Percentiles rank a stretch among this genome's conserved stretches.
phyloP scores from a whole-genome alignment of 495 filamentous ascomycete genomes.

The Annulohypoxylon moriforme region DNA sequence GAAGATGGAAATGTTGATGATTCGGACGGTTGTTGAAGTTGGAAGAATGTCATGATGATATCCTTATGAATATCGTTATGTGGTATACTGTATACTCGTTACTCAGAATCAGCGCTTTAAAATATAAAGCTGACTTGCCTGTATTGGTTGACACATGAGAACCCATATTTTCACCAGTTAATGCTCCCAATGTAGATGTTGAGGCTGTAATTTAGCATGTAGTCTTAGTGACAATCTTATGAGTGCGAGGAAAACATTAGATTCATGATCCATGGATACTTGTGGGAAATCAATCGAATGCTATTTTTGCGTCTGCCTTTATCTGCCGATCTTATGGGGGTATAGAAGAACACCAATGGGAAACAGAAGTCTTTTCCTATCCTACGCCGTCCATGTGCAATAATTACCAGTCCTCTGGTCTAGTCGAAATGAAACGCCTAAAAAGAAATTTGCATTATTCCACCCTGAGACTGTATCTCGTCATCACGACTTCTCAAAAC shows the following conservation, averaged over 20 bases:
- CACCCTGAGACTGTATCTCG: neutral
- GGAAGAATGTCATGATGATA: neutral
- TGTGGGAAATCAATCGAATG: conserved; percentile 25
- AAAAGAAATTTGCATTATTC: conserved; percentile 8
- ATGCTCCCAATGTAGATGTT: neutral
- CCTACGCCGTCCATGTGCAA: conserved; percentile 42
- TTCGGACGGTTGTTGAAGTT: neutral
- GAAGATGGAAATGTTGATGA: neutral
- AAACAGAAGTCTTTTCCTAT: conserved; percentile 39
- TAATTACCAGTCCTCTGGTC: conserved; percentile 32
- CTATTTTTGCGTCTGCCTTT: conserved; percentile 35
- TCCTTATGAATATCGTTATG: neutral
- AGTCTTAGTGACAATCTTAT: neutral
- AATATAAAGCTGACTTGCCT: neutral
- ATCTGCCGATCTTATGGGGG: conserved; percentile 38
- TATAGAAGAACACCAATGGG: conserved; percentile 35
- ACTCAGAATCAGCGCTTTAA: neutral
- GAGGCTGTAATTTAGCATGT: neutral
- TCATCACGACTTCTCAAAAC: conserved; percentile 4
- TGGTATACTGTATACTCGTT: neutral
- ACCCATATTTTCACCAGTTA: neutral
- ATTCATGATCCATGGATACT: neutral
- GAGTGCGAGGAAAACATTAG: neutral
- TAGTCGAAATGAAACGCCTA: conserved; percentile 26
- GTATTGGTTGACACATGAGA: neutral